Percentiles rank a stretch among this genome's conserved stretches.
Conservation (phyloP, 768 basidiomycete genomes). For the Pulveroboletus sp. region DNA sequence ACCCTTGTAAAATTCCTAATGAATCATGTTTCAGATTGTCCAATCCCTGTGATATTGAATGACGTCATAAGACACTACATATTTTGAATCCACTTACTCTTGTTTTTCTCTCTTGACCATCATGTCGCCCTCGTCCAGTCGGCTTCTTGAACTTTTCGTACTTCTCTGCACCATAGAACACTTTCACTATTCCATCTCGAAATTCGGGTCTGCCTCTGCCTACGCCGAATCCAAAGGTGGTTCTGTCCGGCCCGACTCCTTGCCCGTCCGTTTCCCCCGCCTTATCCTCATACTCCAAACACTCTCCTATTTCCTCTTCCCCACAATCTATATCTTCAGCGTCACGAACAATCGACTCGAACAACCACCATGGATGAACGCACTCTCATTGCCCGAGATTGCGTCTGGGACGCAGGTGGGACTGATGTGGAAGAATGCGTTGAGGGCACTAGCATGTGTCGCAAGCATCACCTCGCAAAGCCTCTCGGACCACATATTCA, state of each 20-base stretch:
- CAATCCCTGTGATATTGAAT: no score
- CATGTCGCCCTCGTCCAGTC: conserved; percentile 2
- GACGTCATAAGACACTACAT: no score
- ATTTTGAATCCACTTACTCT: no score
- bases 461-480: not conserved
- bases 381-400: not conserved
- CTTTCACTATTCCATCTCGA: not conserved
- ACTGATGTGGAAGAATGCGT: not conserved
- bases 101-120: not conserved
- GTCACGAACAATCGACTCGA: not conserved
- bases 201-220: not conserved
- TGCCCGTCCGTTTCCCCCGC: not conserved
- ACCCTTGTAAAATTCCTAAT: no score
- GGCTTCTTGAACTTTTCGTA: conserved; percentile 3
- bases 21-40: no score
- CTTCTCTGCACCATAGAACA: conserved; percentile 1
- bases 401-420: not conserved
- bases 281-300: not conserved
- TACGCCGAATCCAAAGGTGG: conserved; percentile 3
- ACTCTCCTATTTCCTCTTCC: not conserved
- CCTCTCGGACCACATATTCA: not conserved
- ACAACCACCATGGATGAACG: conserved; percentile 6
- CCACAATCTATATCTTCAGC: not conserved
- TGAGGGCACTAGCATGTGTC: not conserved
- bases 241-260: conserved; percentile 1